Evolutionary conservation across 2,329 filamentous ascomycete genomes (phyloP).

Genomic region (Fusarium protoensiforme): DNA sequence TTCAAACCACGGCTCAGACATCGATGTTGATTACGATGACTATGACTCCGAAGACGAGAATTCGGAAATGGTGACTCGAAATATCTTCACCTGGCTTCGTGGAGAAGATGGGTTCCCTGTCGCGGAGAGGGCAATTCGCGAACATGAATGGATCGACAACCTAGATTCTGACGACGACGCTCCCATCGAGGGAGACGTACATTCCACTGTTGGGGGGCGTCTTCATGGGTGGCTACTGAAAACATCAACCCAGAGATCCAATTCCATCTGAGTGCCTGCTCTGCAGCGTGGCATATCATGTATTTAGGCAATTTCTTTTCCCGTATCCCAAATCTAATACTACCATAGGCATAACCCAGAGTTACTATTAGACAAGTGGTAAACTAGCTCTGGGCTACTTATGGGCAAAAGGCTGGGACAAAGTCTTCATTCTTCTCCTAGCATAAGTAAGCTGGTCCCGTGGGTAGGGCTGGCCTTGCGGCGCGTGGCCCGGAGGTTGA

Average conservation of each 20-base stretch:
- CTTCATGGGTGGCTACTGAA: neutral
- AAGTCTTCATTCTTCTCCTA: no score
- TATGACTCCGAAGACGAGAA: slow-evolving; percentile 22
- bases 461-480: neutral
- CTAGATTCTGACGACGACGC: slow-evolving; percentile 39
- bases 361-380: no score
- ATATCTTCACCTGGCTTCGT: slow-evolving; percentile 46
- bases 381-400: no score
- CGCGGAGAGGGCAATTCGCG: slow-evolving; percentile 41
- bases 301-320: no score
- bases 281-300: neutral
- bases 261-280: neutral
- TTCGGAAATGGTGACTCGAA: slow-evolving; percentile 40
- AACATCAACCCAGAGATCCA: neutral
- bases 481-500: neutral
- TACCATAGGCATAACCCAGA: no score
- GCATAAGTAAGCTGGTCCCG: neutral
- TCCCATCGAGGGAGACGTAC: neutral
- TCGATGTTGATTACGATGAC: slow-evolving; percentile 2
- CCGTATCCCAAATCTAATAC: no score
- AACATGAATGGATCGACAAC: slow-evolving; percentile 46
- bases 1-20: neutral
- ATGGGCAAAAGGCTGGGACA: no score
- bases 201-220: neutral
- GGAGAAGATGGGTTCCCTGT: slow-evolving; percentile 43